These are phyloP conservation scores for Papilionanthe hybrid DNA, from an alignment of 116 monocot species.

Conservation along the genomic window DNA sequence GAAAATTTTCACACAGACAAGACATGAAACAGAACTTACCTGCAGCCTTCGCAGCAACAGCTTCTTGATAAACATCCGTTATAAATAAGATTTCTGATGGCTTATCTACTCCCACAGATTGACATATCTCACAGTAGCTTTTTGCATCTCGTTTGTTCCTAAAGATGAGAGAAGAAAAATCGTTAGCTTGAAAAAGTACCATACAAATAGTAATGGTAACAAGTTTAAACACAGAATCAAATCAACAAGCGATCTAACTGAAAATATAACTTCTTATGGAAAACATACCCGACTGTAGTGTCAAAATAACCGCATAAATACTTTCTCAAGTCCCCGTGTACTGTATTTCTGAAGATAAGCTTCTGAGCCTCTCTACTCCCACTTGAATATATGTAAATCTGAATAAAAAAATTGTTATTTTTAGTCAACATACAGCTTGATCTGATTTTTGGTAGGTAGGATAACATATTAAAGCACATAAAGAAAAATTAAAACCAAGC, in stretches of 20 bases:
- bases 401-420: conserved; percentile 9
- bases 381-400: conserved; percentile 99
- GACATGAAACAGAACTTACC: conserved; percentile 34
- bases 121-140: conserved; percentile 74
- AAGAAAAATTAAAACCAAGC: too few species aligned
- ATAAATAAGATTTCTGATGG: conserved; percentile 78
- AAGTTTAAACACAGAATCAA: not conserved
- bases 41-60: conserved; percentile 79
- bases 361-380: conserved; percentile 97
- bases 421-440: not conserved
- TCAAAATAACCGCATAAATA: conserved; percentile 89
- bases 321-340: conserved; percentile 74
- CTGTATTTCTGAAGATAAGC: conserved; percentile 89
- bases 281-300: conserved; percentile 71
- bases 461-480: not conserved
- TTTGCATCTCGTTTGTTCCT: conserved; percentile 82
- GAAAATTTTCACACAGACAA: not conserved
- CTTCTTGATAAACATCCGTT: conserved; percentile 89
- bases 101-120: conserved; percentile 73
- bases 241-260: not conserved
- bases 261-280: not conserved
- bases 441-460: not conserved
- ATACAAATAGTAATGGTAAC: not conserved
- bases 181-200: not conserved
- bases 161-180: not conserved